Percentiles rank a stretch among this genome's conserved stretches.
Conservation (phyloP, 768 basidiomycete genomes). For the Kwoniella mangroviensis region DNA sequence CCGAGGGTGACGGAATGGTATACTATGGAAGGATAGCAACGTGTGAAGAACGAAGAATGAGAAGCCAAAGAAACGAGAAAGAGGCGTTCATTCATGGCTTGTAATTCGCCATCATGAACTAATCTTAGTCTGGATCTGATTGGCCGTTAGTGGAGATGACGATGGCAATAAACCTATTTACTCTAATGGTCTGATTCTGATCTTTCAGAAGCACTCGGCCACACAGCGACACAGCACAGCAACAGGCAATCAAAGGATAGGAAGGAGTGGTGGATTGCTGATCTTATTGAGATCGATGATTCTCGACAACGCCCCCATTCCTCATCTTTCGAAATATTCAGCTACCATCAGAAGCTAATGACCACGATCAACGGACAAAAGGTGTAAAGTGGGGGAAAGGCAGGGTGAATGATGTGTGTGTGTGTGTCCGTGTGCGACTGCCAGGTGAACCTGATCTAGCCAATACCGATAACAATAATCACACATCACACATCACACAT, state of each 20-base stretch:
- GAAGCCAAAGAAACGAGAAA: background rate
- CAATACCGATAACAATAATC: background rate
- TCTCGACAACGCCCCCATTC: too few relatives aligned
- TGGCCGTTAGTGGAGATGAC: background rate
- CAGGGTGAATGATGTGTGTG: background rate
- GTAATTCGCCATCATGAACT: background rate
- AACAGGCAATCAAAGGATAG: background rate
- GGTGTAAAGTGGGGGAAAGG: background rate
- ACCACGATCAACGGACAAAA: background rate
- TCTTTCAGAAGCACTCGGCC: background rate
- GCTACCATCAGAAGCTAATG: background rate
- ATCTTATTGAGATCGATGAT: too few relatives aligned
- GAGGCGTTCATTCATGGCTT: background rate
- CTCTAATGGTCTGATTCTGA: background rate
- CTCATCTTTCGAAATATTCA: background rate
- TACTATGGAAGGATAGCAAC: background rate
- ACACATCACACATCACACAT: background rate
- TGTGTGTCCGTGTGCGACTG: background rate
- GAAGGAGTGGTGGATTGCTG: too few relatives aligned
- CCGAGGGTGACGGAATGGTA: slow-evolving; percentile 1
- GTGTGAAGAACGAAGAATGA: background rate
- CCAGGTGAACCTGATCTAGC: slow-evolving; percentile 1
- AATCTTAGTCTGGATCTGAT: background rate
- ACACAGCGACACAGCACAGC: background rate
- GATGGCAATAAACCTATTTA: background rate